Base-by-base conservation (phyloP, 164 flowering plant species). In the Liriodendron chinense region DNA sequence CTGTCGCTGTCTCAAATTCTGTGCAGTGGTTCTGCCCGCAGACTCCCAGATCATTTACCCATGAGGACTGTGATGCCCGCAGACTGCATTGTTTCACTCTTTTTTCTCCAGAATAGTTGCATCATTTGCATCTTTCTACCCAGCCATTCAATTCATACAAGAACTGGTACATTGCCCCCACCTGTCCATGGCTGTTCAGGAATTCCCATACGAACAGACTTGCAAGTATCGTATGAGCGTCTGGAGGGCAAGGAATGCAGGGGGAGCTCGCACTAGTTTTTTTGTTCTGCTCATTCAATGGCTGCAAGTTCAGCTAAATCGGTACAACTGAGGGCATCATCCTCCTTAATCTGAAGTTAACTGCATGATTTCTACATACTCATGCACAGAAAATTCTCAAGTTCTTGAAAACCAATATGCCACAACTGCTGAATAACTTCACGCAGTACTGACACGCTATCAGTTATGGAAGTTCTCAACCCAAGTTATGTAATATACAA, bases 1-100 rank as follows among this genome's bases (percentile, higher is more conserved):
- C 91, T 16, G 96, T 91, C 12, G 97, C 92, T 7, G 92, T 80
- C 83, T 88, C 89, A 80, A 93, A 90, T 74, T 80, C 79, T 7
- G 76, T 69, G 79, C 96, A 90, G 78, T 87, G 90, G 80, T 90
- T 90, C 71, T 77, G 22, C 1, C 77, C 74, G 76, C 94, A 91
- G 68, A 61, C 77, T 24, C 82, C 34, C 1, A 89, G 82, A 82
- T 93, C 97, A 72, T 86, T n/a, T 90, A 59, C 85, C 84, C 7
- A 93, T 84, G 62, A 93, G 92, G 61, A 93, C 92, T 20, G 94
- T 89, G 83, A 91, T 88, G 25, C 79, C 79, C 1, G 79, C 79
- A 21, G 79, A 77, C n/a, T n/a, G n/a, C n/a, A n/a, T n/a, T n/a
- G n/a, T n/a, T n/a, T n/a, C n/a, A n/a, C 34, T 34, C 5, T 34